Base-by-base conservation (phyloP, 78 protist species). In the Goniomonas avonlea region DNA sequence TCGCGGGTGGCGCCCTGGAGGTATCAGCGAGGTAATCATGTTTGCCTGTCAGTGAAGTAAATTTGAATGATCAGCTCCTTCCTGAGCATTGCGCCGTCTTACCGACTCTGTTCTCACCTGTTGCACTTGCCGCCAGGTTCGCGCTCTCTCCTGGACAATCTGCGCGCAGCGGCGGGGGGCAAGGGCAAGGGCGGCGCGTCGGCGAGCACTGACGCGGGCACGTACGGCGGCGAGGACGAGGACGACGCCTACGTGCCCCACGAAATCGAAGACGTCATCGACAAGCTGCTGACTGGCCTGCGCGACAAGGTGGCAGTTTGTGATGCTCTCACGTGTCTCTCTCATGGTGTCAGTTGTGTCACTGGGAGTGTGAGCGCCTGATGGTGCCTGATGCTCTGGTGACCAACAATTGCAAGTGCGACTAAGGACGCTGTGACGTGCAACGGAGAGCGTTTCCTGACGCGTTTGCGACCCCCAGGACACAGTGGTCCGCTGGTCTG, bases 1-100 rank as follows among this genome's bases (percentile, higher is more conserved):
- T 86, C 93, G n/a, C 70, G 83, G 25, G 58, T 82, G n/a, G 90
- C 88, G 3, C 0, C 87, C 11, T 94, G 97, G 97, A 78, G 93
- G 58, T 94, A 94, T 37, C 78, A 77, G 56, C 78, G 83, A 25
- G 82, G 79, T 21, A 17, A 41, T 25, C n/a, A n/a, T n/a, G n/a
- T n/a, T n/a, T n/a, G n/a, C n/a, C n/a, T n/a, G n/a, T n/a, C n/a
- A n/a, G n/a, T n/a, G n/a, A n/a, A n/a, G n/a, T n/a, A n/a, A n/a
- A n/a, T n/a, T n/a, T n/a, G n/a, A n/a, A n/a, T n/a, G n/a, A n/a
- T n/a, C n/a, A n/a, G n/a, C n/a, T n/a, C n/a, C n/a, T n/a, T n/a
- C n/a, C 23, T 11, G 5, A 18, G 32, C 58, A 18, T 4, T 25
- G 32, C 50, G 27, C 58, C 58, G 25, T 50, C 58, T 11, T 11